A percentile compares a stretch with the other conserved stretches of the same genome.
Conservation (phyloP, 495 filamentous ascomycete genomes). For the Neurospora tetraspora region DNA sequence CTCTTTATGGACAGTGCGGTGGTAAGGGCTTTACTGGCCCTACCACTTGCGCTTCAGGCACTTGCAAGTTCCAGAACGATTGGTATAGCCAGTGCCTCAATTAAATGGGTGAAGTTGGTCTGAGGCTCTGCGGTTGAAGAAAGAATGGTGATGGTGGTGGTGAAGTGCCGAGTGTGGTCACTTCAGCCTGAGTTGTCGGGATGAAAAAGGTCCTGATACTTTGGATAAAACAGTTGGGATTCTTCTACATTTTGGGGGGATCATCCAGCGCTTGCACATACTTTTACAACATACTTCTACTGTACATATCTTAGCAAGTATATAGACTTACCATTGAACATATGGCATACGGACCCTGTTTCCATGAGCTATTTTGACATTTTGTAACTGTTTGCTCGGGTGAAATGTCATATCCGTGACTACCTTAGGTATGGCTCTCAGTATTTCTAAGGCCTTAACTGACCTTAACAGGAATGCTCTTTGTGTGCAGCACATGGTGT, state of each 20-base stretch:
- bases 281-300: background rate
- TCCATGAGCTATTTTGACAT: too few relatives aligned
- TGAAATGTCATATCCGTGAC: background rate
- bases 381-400: background rate
- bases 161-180: background rate
- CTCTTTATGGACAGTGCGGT: constrained; percentile 21
- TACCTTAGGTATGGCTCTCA: background rate
- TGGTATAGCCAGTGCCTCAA: constrained; percentile 17
- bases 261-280: background rate
- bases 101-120: background rate
- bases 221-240: background rate
- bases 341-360: background rate
- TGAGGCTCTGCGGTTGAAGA: background rate
- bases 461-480: background rate
- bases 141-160: background rate
- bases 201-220: background rate
- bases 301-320: background rate
- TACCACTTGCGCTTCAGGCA: constrained; percentile 14
- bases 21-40: constrained; percentile 17
- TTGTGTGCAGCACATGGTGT: background rate
- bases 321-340: background rate
- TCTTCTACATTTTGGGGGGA: background rate
- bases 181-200: background rate
- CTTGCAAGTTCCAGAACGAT: constrained; percentile 17
- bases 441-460: background rate